Evolutionary conservation across 2,329 filamentous ascomycete species (phyloP).

Genomic region (Colletotrichum caudatum): DNA sequence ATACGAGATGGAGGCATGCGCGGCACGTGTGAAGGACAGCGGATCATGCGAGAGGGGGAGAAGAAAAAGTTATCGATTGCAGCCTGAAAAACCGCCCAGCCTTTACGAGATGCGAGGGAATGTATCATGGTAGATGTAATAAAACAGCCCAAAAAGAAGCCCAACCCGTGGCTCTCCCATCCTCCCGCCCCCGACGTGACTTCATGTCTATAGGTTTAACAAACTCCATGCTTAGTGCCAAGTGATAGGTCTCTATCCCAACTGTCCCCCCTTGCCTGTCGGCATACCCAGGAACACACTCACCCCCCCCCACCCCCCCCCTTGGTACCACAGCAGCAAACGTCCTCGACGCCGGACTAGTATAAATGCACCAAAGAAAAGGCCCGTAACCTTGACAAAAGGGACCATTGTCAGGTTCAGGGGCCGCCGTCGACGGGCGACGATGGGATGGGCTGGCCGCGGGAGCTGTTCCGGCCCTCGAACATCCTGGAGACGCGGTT

Average conservation of each 20-base stretch:
- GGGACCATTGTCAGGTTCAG: neutral
- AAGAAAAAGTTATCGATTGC: too few relatives aligned
- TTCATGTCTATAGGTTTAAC: slow-evolving; percentile 21
- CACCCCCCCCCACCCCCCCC: too few relatives aligned
- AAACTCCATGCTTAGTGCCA: slow-evolving; percentile 37
- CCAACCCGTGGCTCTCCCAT: neutral
- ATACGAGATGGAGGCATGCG: too few relatives aligned
- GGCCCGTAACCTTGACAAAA: too few relatives aligned
- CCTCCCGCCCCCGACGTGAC: slow-evolving; percentile 6
- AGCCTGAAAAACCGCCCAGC: neutral
- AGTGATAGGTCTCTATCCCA: neutral
- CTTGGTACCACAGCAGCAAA: too few relatives aligned
- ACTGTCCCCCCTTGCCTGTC: neutral
- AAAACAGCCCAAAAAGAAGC: neutral
- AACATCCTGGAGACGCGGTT: slow-evolving; percentile 33
- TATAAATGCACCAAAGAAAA: neutral
- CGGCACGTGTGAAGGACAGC: too few relatives aligned
- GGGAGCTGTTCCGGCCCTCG: slow-evolving; percentile 6
- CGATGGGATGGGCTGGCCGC: slow-evolving; percentile 24
- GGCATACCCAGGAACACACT: too few relatives aligned
- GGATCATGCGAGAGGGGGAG: too few relatives aligned
- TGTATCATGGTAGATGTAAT: slow-evolving; percentile 12
- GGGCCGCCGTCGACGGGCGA: slow-evolving; percentile 25
- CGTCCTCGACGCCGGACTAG: neutral
- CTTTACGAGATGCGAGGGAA: neutral